phyloP scores from a whole-genome alignment of 495 filamentous ascomycete species.

The Delitschia confertaspora region DNA sequence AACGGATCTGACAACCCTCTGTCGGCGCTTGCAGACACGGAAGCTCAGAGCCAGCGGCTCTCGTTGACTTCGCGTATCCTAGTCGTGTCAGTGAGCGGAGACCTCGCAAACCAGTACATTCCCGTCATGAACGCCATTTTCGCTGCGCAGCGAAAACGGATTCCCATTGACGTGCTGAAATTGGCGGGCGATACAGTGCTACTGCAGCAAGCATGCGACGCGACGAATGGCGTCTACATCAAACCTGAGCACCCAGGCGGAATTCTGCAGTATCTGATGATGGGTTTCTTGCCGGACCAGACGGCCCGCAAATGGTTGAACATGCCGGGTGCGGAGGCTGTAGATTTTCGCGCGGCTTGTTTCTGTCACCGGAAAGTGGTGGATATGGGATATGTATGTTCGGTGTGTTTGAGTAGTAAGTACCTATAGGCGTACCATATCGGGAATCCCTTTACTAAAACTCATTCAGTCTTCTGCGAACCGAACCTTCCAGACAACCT shows the following conservation, averaged over 20 bases:
- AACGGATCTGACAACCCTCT: slow-evolving; percentile 23
- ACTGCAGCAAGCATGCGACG: slow-evolving; percentile 85
- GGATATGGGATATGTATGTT: slow-evolving; percentile 90
- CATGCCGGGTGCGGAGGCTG: slow-evolving; percentile 69
- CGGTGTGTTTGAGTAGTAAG: slow-evolving; percentile 81
- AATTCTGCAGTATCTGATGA: slow-evolving; percentile 86
- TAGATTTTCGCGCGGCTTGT: slow-evolving; percentile 94
- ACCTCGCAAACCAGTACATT: slow-evolving; percentile 85
- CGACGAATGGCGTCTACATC: slow-evolving; percentile 83
- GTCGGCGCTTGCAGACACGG: slow-evolving; percentile 30
- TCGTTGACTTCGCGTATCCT: slow-evolving; percentile 62
- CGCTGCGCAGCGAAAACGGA: slow-evolving; percentile 73
- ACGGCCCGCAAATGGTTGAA: slow-evolving; percentile 56
- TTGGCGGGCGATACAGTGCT: slow-evolving; percentile 83
- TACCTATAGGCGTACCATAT: slow-evolving; percentile 16
- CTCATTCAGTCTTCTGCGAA: slow-evolving; percentile 20
- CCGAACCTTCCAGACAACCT: slow-evolving; percentile 38
- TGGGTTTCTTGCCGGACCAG: slow-evolving; percentile 79
- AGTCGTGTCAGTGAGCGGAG: slow-evolving; percentile 66
- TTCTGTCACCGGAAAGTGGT: slow-evolving; percentile 92
- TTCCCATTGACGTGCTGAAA: slow-evolving; percentile 85
- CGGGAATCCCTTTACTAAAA: background rate
- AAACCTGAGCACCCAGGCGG: slow-evolving; percentile 55
- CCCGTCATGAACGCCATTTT: slow-evolving; percentile 97
- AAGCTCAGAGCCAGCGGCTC: slow-evolving; percentile 29